Evolutionary conservation across 1,139 yeast species (phyloP).

Genomic region (Citeromyces hawaiiensis): DNA sequence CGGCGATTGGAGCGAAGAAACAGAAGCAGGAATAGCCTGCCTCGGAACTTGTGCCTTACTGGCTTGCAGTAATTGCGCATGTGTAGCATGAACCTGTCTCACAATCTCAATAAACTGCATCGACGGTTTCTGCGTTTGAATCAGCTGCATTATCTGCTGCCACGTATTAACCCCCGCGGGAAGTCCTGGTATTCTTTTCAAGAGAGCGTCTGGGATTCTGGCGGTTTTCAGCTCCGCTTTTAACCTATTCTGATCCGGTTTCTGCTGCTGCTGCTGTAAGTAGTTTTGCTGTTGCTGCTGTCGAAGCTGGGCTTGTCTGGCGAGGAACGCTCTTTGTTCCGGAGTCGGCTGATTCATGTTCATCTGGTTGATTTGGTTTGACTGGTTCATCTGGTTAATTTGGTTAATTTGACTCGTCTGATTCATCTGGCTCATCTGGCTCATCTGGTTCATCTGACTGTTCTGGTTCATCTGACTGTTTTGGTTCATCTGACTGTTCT

Average conservation of each 20-base stretch:
- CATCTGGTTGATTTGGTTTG: slow-evolving; percentile 1
- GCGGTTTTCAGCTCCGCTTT: slow-evolving; percentile 31
- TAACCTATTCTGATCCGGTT: slow-evolving; percentile 4
- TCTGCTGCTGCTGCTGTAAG: slow-evolving; percentile 4
- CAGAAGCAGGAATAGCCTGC: slow-evolving; percentile 11
- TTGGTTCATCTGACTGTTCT: slow-evolving; percentile 2
- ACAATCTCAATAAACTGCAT: slow-evolving; percentile 39
- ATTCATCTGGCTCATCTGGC: slow-evolving; percentile 1
- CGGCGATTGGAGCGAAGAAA: slow-evolving; percentile 7
- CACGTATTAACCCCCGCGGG: slow-evolving; percentile 80
- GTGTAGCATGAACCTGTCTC: slow-evolving; percentile 49
- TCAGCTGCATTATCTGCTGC: slow-evolving; percentile 66
- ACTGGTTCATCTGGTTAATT: slow-evolving; percentile 2
- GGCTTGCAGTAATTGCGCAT: slow-evolving; percentile 29
- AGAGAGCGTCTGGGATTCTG: slow-evolving; percentile 65
- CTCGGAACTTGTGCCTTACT: slow-evolving; percentile 14
- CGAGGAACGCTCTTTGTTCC: neutral
- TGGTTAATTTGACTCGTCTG: slow-evolving; percentile 3
- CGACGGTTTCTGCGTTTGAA: slow-evolving; percentile 45
- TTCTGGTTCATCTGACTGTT: neutral
- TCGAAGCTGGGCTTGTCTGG: slow-evolving; percentile 5
- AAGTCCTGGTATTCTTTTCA: slow-evolving; percentile 60
- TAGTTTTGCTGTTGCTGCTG: slow-evolving; percentile 5
- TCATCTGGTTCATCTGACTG: slow-evolving; percentile 5
- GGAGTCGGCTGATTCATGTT: neutral